These are phyloP conservation scores for Zygosaccharomyces bisporus DNA, from an alignment of 805 yeast genomes.

Conservation along the genomic window DNA sequence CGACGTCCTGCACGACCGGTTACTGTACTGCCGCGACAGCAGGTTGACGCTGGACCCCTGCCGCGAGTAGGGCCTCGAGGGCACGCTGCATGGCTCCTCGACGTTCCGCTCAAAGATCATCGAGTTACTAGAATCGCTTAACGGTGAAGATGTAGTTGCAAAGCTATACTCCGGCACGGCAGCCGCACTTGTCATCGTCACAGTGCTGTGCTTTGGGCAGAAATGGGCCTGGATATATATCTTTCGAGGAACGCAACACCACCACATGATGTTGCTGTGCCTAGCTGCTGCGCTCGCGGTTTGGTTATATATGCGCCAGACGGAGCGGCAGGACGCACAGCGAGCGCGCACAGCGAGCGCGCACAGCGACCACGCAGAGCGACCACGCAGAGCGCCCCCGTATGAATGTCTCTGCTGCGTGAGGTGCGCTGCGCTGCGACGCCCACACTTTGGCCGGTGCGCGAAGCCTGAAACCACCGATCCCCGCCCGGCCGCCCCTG, in stretches of 20 bases:
- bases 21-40: conserved; percentile 15
- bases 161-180: conserved; percentile 4
- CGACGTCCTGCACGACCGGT: conserved; percentile 16
- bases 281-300: neutral
- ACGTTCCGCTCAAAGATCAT: conserved; percentile 65
- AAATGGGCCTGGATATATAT: neutral
- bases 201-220: neutral
- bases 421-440: too few species aligned
- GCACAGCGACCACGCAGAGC: too few species aligned
- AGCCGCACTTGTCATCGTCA: neutral
- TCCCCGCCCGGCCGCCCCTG: neutral
- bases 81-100: conserved; percentile 46
- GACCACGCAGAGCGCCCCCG: neutral
- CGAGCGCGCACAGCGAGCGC: too few species aligned
- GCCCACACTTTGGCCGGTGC: too few species aligned
- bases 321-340: too few species aligned
- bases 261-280: neutral
- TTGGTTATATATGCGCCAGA: neutral
- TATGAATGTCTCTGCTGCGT: neutral
- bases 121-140: conserved; percentile 26
- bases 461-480: too few species aligned
- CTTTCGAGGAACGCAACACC: neutral
- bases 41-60: conserved; percentile 15
- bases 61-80: conserved; percentile 10
- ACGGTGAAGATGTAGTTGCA: conserved; percentile 11